phyloP scores from a whole-genome alignment of 2,329 filamentous ascomycete species.

The Emmonsiellopsis sp. region DNA sequence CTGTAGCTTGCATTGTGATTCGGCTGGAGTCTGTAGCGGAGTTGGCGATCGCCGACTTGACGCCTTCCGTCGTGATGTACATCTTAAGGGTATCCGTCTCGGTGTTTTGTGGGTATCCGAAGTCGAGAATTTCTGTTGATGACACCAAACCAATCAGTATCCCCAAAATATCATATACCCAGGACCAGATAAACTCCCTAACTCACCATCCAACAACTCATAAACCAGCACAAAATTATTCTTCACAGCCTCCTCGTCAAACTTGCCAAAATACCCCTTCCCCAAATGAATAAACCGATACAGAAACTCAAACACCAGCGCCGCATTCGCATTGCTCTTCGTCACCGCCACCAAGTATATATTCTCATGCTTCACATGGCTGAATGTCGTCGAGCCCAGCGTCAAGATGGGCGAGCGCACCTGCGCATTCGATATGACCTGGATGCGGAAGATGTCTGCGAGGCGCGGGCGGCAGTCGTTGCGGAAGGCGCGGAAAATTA shows the following conservation, averaged over 20 bases:
- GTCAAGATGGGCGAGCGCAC: slow-evolving; percentile 96
- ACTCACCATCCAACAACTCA: slow-evolving; percentile 80
- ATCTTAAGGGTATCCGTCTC: slow-evolving; percentile 98
- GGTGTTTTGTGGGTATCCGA: slow-evolving; percentile 97
- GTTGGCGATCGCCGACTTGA: slow-evolving; percentile 70
- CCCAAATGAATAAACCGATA: slow-evolving; percentile 86
- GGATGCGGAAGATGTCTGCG: slow-evolving; percentile 98
- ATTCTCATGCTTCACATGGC: slow-evolving; percentile 99
- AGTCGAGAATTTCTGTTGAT: slow-evolving; percentile 85
- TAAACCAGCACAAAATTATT: slow-evolving; percentile 99
- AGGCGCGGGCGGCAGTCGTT: slow-evolving; percentile 96
- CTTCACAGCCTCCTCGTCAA: slow-evolving; percentile 98
- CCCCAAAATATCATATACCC: not conserved
- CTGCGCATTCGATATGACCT: slow-evolving; percentile 96
- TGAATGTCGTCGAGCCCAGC: slow-evolving; percentile 94
- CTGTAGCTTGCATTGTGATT: slow-evolving; percentile 98
- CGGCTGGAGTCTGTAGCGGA: slow-evolving; percentile 77
- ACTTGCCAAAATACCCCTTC: slow-evolving; percentile 95
- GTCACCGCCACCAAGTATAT: slow-evolving; percentile 96
- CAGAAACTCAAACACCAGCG: slow-evolving; percentile 94
- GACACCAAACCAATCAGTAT: slow-evolving; percentile 3
- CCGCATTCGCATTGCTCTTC: slow-evolving; percentile 98
- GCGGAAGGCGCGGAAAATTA: slow-evolving; percentile 97
- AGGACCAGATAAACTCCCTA: not conserved
- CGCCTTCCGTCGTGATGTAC: slow-evolving; percentile 99